These are phyloP conservation scores for Akanthomyces dipterigenus DNA, from an alignment of 2,329 filamentous ascomycete genomes.

Conservation along the genomic window DNA sequence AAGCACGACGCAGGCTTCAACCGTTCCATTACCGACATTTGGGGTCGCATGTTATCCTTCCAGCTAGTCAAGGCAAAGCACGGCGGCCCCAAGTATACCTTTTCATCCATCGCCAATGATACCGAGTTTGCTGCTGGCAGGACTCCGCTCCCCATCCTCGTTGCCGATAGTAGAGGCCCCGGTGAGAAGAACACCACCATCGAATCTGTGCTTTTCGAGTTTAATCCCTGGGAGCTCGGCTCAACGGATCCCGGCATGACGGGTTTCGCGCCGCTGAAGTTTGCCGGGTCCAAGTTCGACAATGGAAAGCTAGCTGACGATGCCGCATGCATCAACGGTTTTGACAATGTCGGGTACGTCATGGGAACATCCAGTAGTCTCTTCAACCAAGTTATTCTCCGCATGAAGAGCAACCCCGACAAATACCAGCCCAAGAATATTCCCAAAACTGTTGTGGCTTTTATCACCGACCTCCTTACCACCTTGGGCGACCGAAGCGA, in stretches of 20 bases:
- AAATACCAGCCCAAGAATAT: slow-evolving; percentile 46
- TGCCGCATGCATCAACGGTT: slow-evolving; percentile 50
- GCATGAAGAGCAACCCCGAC: slow-evolving; percentile 49
- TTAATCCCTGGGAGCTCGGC: slow-evolving; percentile 61
- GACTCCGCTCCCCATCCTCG: slow-evolving; percentile 42
- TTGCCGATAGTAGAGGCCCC: slow-evolving; percentile 42
- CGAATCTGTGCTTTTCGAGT: slow-evolving; percentile 59
- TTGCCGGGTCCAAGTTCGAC: slow-evolving; percentile 52
- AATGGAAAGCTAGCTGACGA: slow-evolving; percentile 40
- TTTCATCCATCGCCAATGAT: slow-evolving; percentile 57
- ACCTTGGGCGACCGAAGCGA: slow-evolving; percentile 54
- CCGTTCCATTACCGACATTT: slow-evolving; percentile 78
- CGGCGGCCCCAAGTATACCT: slow-evolving; percentile 73
- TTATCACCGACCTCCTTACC: slow-evolving; percentile 43
- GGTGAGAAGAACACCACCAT: slow-evolving; percentile 36
- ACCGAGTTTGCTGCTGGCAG: slow-evolving; percentile 35
- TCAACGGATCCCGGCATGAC: slow-evolving; percentile 53
- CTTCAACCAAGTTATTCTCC: slow-evolving; percentile 66
- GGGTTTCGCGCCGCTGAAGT: slow-evolving; percentile 54
- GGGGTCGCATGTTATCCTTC: slow-evolving; percentile 79
- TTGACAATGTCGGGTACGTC: slow-evolving; percentile 72
- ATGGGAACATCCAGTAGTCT: slow-evolving; percentile 78
- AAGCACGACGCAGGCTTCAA: slow-evolving; percentile 37
- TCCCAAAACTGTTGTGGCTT: slow-evolving; percentile 33
- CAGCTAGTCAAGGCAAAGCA: slow-evolving; percentile 72